phyloP scores from a whole-genome alignment of 805 yeast species.

The Hanseniaspora pseudoguilliermondii region DNA sequence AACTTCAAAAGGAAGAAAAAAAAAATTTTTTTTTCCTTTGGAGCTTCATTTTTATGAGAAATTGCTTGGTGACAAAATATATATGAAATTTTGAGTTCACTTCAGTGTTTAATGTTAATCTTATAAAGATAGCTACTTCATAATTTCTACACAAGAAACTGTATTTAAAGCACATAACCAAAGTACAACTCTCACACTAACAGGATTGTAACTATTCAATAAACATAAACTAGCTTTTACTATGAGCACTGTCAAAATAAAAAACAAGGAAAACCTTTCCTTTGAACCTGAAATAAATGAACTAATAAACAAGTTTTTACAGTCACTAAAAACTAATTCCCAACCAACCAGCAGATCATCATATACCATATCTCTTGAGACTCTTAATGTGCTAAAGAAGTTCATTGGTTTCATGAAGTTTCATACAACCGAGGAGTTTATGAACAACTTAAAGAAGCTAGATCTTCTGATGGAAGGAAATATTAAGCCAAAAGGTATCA shows the following conservation, averaged over 20 bases:
- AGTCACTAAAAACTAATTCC: conserved; percentile 7
- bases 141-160: too few relatives aligned
- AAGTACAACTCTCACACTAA: too few relatives aligned
- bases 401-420: conserved; percentile 57
- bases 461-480: conserved; percentile 46
- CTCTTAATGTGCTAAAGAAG: conserved; percentile 75
- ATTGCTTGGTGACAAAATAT: neutral
- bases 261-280: neutral
- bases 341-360: conserved; percentile 29
- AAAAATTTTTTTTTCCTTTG: neutral
- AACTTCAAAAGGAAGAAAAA: neutral
- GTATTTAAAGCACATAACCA: too few relatives aligned
- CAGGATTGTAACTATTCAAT: too few relatives aligned
- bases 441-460: conserved; percentile 33
- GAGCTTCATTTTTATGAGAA: neutral
- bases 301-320: conserved; percentile 12
- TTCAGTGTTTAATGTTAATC: too few relatives aligned
- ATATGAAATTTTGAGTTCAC: too few relatives aligned
- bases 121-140: too few relatives aligned
- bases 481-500: conserved; percentile 11
- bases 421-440: conserved; percentile 10
- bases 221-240: too few relatives aligned
- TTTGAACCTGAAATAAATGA: conserved; percentile 13
- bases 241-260: neutral
- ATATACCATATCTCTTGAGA: conserved; percentile 68